A percentile compares a stretch with the other conserved stretches of the same genome.
These are phyloP conservation scores for Fennellomyces sp. DNA, from an alignment of 371 early-diverging fungal species.

Conservation along the genomic window DNA sequence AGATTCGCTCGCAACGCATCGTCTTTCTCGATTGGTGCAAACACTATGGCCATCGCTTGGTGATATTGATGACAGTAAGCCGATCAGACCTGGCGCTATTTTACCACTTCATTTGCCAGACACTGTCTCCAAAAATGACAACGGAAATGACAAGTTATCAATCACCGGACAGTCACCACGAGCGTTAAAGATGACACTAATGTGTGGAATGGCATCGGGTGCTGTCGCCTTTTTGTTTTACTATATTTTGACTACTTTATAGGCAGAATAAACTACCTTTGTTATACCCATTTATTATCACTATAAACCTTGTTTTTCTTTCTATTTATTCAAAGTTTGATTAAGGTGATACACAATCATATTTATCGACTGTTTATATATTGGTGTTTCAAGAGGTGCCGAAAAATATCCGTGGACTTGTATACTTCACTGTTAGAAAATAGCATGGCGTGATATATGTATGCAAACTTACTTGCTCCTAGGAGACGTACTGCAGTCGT, in stretches of 20 bases:
- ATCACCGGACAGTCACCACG: not conserved
- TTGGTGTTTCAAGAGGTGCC: constrained; percentile 9
- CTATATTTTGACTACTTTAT: not conserved
- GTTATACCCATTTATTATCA: not conserved
- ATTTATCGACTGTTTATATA: constrained; percentile 4
- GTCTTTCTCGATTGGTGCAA: not conserved
- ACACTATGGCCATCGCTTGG: not conserved
- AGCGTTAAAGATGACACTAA: not conserved
- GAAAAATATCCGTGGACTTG: constrained; percentile 19
- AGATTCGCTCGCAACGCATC: not conserved
- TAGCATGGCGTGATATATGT: not conserved
- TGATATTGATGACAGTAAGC: not conserved
- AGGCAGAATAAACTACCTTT: not conserved
- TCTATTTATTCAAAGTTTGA: not conserved
- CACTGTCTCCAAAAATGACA: not conserved
- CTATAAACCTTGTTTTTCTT: not conserved
- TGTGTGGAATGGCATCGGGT: not conserved
- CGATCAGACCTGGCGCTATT: not conserved
- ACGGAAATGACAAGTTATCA: not conserved
- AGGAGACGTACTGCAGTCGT: constrained; percentile 10
- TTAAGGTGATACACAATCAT: not conserved
- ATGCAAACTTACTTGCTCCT: constrained; percentile 12
- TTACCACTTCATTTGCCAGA: not conserved
- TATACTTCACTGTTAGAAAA: not conserved
- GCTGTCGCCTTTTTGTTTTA: not conserved